Percentiles rank a stretch among this genome's conserved stretches.
These are phyloP conservation scores for Gossypium lobatum DNA, from an alignment of 441 rosid genomes.

Conservation along the genomic window DNA sequence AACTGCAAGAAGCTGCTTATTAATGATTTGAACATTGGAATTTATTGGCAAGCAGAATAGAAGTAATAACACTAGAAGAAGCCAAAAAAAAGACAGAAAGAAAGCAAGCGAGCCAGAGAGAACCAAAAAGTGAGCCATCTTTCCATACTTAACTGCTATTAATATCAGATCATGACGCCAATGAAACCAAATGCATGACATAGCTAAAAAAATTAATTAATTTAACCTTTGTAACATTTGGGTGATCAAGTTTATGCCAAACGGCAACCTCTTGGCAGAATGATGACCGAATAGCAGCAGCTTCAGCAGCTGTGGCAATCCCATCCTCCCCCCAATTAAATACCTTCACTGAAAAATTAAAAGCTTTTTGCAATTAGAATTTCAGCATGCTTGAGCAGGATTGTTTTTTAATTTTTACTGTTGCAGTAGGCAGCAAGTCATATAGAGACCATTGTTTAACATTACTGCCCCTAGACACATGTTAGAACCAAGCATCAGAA, in stretches of 20 bases:
- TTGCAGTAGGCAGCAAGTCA: background rate
- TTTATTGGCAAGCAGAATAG: background rate
- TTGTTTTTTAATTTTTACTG: background rate
- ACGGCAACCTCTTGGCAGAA: conserved; percentile 69
- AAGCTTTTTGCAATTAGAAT: conserved; percentile 15
- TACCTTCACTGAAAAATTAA: conserved; percentile 39
- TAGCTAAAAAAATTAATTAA: background rate
- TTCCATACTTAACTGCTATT: background rate
- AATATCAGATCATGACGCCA: background rate
- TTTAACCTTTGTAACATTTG: conserved; percentile 61
- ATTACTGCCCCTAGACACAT: background rate
- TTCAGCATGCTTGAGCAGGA: background rate
- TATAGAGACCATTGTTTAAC: background rate
- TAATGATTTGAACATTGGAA: background rate
- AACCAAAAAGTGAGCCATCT: background rate
- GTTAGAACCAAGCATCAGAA: background rate
- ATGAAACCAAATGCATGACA: background rate
- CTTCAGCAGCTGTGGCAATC: conserved; percentile 41
- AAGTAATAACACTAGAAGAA: background rate
- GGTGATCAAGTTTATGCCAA: conserved; percentile 73
- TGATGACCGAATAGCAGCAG: conserved; percentile 50
- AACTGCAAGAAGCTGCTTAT: conserved; percentile 25
- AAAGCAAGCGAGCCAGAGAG: too few relatives aligned
- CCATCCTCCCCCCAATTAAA: conserved; percentile 79
- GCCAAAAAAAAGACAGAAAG: background rate